phyloP scores from a whole-genome alignment of 208 protist species.

The Trypanosoma lewisi region DNA sequence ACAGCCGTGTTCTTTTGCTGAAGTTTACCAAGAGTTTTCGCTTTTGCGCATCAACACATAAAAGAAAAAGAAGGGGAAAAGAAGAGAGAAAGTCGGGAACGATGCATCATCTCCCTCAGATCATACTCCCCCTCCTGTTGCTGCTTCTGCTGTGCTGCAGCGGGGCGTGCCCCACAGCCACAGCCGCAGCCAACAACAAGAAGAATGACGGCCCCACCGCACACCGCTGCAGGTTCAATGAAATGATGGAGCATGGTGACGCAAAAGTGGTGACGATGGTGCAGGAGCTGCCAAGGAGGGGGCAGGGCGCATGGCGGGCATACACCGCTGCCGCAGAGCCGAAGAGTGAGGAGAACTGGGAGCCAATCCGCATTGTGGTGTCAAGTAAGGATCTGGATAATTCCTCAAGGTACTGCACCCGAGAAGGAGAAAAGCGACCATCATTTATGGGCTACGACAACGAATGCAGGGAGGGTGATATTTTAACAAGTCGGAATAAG shows the following conservation, averaged over 20 bases:
- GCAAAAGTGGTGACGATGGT: slow-evolving; percentile 11
- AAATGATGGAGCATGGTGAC: not conserved
- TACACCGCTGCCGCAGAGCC: not conserved
- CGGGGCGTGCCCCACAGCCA: too few relatives aligned
- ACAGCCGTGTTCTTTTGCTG: too few relatives aligned
- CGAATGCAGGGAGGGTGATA: slow-evolving; percentile 21
- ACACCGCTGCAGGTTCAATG: slow-evolving; percentile 3
- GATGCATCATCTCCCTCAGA: too few relatives aligned
- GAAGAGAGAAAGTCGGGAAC: too few relatives aligned
- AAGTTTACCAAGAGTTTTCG: too few relatives aligned
- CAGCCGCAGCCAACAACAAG: too few relatives aligned
- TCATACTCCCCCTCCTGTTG: too few relatives aligned
- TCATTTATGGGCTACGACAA: slow-evolving; percentile 22
- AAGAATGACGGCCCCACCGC: too few relatives aligned
- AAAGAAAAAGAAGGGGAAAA: too few relatives aligned
- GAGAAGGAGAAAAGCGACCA: slow-evolving; percentile 11
- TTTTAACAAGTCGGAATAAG: slow-evolving; percentile 39
- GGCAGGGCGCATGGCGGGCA: not conserved
- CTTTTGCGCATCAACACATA: too few relatives aligned
- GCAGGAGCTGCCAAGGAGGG: slow-evolving; percentile 27
- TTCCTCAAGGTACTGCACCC: slow-evolving; percentile 36
- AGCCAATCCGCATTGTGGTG: slow-evolving; percentile 40
- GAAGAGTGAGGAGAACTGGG: slow-evolving; percentile 7
- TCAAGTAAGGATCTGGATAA: slow-evolving; percentile 33
- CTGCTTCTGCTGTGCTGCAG: too few relatives aligned